Evolutionary conservation across 257 asterid genomes (phyloP).

Genomic region (Perilla frutescens): DNA sequence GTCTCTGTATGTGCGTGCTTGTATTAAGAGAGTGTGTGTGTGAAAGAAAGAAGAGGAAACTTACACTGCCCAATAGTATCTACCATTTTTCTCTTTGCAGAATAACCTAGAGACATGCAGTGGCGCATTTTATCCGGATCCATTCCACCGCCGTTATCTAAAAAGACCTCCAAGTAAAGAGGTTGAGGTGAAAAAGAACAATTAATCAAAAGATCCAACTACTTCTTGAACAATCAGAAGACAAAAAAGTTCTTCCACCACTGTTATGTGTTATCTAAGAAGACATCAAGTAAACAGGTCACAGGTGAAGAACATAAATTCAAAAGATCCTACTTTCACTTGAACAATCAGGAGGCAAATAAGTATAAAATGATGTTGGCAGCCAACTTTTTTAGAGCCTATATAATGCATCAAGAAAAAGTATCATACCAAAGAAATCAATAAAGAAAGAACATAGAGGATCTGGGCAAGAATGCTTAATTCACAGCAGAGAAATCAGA

Average conservation of each 20-base stretch:
- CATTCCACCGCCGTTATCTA: constrained; percentile 99
- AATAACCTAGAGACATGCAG: constrained; percentile 98
- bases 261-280: constrained; percentile 79
- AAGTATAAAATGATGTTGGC: background rate
- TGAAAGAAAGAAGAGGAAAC: constrained; percentile 29
- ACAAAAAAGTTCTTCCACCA: constrained; percentile 76
- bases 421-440: background rate
- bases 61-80: constrained; percentile 96
- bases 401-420: background rate
- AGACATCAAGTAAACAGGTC: constrained; percentile 11
- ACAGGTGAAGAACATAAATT: background rate
- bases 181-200: constrained; percentile 1
- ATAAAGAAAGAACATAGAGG: constrained; percentile 10
- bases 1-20: background rate
- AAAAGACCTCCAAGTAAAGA: constrained; percentile 19
- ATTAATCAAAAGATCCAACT: constrained; percentile 1
- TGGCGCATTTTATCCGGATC: constrained; percentile 88
- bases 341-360: background rate
- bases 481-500: constrained; percentile 8
- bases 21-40: background rate
- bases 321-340: background rate
- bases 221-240: background rate
- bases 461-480: background rate
- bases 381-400: constrained; percentile 14
- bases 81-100: constrained; percentile 78